Evolutionary conservation across 2,329 filamentous ascomycete genomes (phyloP).

Genomic region (Dactylonectria macrodidyma): DNA sequence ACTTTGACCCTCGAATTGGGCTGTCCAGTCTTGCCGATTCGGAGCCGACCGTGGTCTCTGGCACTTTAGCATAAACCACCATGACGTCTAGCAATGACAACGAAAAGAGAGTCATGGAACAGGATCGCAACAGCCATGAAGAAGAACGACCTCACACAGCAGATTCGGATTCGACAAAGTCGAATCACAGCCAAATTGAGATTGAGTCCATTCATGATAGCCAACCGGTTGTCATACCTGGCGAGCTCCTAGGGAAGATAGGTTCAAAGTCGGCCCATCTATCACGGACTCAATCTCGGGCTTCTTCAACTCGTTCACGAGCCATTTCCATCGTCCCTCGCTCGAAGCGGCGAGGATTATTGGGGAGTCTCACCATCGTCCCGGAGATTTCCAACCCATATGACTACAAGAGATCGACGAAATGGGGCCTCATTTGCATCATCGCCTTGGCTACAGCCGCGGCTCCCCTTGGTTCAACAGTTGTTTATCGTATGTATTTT

Average conservation of each 20-base stretch:
- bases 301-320: constrained; percentile 58
- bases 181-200: constrained; percentile 23
- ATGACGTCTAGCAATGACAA: constrained; percentile 34
- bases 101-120: constrained; percentile 38
- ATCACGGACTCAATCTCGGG: constrained; percentile 49
- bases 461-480: constrained; percentile 86
- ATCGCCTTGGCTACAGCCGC: constrained; percentile 83
- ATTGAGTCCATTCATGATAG: constrained; percentile 33
- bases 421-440: constrained; percentile 88
- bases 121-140: constrained; percentile 21
- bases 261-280: constrained; percentile 39
- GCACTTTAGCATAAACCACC: constrained; percentile 11
- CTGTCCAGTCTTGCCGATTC: constrained; percentile 39
- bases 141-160: constrained; percentile 32
- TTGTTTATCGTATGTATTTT: constrained; percentile 80
- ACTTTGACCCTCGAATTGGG: constrained; percentile 23
- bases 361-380: constrained; percentile 79
- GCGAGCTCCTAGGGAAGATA: constrained; percentile 43
- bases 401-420: constrained; percentile 79
- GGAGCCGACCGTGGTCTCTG: constrained; percentile 34
- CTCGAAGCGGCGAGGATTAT: constrained; percentile 75
- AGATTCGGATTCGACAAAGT: constrained; percentile 34
- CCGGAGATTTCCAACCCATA: constrained; percentile 85
- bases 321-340: constrained; percentile 59
- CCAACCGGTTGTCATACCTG: constrained; percentile 38